A percentile compares a stretch with the other conserved stretches of the same genome.
Conservation (phyloP, 805 yeast species). For the Teunomyces gatunensis region DNA sequence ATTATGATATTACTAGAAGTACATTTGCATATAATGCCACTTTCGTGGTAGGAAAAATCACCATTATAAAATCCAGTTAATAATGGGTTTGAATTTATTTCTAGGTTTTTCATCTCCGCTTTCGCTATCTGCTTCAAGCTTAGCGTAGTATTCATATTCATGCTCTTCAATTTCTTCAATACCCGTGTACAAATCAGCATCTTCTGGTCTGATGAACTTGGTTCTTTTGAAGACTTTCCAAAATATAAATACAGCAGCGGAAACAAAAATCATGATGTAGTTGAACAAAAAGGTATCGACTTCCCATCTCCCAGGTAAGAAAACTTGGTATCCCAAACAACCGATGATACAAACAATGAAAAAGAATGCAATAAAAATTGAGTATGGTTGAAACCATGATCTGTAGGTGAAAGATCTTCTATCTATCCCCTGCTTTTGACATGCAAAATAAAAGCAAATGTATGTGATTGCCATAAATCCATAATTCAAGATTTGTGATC, state of each 20-base stretch:
- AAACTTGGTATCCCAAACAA: slow-evolving; percentile 67
- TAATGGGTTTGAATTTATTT: slow-evolving; percentile 9
- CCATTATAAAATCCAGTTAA: slow-evolving; percentile 21
- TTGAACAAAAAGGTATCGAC: slow-evolving; percentile 61
- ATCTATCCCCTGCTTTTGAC: slow-evolving; percentile 38
- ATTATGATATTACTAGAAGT: background rate
- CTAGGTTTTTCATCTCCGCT: slow-evolving; percentile 7
- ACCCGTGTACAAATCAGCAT: slow-evolving; percentile 46
- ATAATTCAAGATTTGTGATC: slow-evolving; percentile 47
- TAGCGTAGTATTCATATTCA: slow-evolving; percentile 41
- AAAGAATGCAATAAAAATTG: slow-evolving; percentile 28
- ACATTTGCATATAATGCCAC: background rate
- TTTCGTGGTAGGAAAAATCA: background rate
- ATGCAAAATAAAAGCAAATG: slow-evolving; percentile 40
- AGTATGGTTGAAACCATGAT: slow-evolving; percentile 45
- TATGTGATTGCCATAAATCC: slow-evolving; percentile 45
- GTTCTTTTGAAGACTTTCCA: slow-evolving; percentile 40
- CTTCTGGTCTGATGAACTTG: slow-evolving; percentile 38
- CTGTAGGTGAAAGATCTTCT: slow-evolving; percentile 38
- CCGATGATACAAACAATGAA: slow-evolving; percentile 46
- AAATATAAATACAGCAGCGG: slow-evolving; percentile 26
- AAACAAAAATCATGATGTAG: slow-evolving; percentile 66
- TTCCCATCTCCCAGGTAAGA: slow-evolving; percentile 65
- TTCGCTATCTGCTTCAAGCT: slow-evolving; percentile 25
- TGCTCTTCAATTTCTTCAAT: slow-evolving; percentile 50